These are phyloP conservation scores for Camptophora hylomeconis DNA, from an alignment of 2,329 filamentous ascomycete species.

Conservation along the genomic window DNA sequence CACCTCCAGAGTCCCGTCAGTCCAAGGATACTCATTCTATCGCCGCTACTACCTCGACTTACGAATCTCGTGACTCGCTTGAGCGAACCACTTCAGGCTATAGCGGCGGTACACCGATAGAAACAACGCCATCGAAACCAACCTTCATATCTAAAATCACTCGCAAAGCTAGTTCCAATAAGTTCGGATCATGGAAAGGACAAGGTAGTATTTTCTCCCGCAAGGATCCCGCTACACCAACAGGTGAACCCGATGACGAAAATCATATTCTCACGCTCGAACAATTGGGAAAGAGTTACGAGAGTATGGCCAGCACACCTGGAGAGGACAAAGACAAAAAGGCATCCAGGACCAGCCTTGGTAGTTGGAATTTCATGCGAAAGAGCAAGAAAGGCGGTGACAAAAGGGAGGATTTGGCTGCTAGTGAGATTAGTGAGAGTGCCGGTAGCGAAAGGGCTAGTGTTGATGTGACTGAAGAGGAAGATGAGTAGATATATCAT, in stretches of 20 bases:
- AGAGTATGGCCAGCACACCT: constrained; percentile 14
- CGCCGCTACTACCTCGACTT: constrained; percentile 25
- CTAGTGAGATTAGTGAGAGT: constrained; percentile 25
- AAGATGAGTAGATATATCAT: no score
- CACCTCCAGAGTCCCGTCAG: constrained; percentile 31
- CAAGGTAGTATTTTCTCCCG: constrained; percentile 32
- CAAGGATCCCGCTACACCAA: constrained; percentile 27
- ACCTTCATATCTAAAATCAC: constrained; percentile 40
- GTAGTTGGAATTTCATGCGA: constrained; percentile 31
- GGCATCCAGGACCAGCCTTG: constrained; percentile 30
- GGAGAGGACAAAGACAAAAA: constrained; percentile 28
- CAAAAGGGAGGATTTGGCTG: constrained; percentile 14
- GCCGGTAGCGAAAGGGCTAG: constrained; percentile 31
- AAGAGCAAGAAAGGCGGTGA: constrained; percentile 28
- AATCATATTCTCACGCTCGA: constrained; percentile 18
- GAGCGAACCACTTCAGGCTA: constrained; percentile 32
- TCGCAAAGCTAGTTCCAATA: constrained; percentile 38
- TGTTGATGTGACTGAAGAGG: constrained; percentile 29
- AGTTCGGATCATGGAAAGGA: constrained; percentile 39
- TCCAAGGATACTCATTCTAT: constrained; percentile 33
- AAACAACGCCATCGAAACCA: constrained; percentile 26
- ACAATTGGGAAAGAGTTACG: constrained; percentile 17
- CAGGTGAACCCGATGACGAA: constrained; percentile 33
- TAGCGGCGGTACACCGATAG: constrained; percentile 17
- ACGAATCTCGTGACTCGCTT: constrained; percentile 35